phyloP scores from a whole-genome alignment of 495 filamentous ascomycete genomes.

The Aspergillus sparsus region DNA sequence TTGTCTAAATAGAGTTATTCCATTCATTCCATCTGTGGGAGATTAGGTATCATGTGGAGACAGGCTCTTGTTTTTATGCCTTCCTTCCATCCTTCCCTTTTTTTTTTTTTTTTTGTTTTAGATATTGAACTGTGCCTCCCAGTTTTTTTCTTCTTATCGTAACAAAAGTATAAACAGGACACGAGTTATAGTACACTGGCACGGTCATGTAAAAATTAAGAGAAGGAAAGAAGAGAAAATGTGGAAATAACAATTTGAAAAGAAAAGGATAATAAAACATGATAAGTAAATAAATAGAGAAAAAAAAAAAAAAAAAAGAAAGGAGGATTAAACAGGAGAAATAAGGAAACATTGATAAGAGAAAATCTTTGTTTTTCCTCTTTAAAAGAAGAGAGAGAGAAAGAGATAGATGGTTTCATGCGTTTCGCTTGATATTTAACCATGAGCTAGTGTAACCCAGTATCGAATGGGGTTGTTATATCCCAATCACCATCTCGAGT shows the following conservation, averaged over 20 bases:
- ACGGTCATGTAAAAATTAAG: slow-evolving; percentile 7
- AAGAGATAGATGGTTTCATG: too few species aligned
- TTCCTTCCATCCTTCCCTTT: background rate
- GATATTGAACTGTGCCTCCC: background rate
- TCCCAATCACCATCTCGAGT: slow-evolving; percentile 11
- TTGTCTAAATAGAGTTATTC: background rate
- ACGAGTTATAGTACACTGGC: slow-evolving; percentile 24
- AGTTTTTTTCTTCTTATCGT: slow-evolving; percentile 4
- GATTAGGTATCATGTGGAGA: too few species aligned
- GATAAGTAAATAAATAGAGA: slow-evolving; percentile 5
- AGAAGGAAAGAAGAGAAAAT: slow-evolving; percentile 3
- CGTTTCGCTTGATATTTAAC: background rate
- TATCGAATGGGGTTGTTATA: slow-evolving; percentile 5
- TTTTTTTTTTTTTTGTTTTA: slow-evolving; percentile 1
- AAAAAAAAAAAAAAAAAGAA: background rate
- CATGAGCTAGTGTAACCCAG: background rate
- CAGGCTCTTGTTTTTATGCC: background rate
- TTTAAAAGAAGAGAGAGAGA: too few species aligned
- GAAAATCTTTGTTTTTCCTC: background rate
- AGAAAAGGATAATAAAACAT: slow-evolving; percentile 4
- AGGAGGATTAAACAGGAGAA: too few species aligned
- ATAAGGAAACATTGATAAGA: background rate
- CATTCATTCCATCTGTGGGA: too few species aligned
- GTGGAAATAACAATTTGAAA: slow-evolving; percentile 10
- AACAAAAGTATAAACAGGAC: slow-evolving; percentile 16